Evolutionary conservation across 495 filamentous ascomycete genomes (phyloP).

Genomic region (Trichocladium antarcticum): DNA sequence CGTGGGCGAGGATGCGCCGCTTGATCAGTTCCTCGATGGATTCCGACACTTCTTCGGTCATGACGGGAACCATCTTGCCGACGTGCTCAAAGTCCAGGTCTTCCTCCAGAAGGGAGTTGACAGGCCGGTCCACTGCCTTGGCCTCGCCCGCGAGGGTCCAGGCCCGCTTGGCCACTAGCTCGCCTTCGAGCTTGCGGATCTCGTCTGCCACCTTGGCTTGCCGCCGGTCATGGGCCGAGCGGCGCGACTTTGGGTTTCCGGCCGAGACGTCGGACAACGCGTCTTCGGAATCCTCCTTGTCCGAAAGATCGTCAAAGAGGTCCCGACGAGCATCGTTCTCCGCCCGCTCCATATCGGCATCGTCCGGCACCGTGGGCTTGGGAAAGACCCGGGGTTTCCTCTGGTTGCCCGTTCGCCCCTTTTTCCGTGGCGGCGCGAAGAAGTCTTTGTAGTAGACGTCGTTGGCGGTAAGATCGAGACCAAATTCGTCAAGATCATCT

Average conservation of each 20-base stretch:
- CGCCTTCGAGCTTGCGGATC: conserved; percentile 80
- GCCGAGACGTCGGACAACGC: conserved; percentile 45
- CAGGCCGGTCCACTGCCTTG: conserved; percentile 62
- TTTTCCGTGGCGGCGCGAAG: conserved; percentile 72
- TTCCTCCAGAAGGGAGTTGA: conserved; percentile 89
- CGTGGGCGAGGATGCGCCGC: conserved; percentile 74
- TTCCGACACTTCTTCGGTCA: conserved; percentile 87
- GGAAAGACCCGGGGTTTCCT: conserved; percentile 20
- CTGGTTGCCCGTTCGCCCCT: conserved; percentile 38
- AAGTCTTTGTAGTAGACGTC: conserved; percentile 81
- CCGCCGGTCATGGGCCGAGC: conserved; percentile 74
- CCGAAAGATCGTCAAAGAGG: conserved; percentile 73
- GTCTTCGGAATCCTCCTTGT: conserved; percentile 44
- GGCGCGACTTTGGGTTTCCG: conserved; percentile 44
- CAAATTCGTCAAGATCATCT: conserved; percentile 43
- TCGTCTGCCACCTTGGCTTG: conserved; percentile 77
- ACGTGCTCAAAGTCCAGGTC: conserved; percentile 91
- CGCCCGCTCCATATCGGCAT: conserved; percentile 66
- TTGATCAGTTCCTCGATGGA: conserved; percentile 92
- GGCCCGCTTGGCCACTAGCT: conserved; percentile 78
- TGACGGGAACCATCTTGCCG: conserved; percentile 91
- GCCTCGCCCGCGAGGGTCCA: conserved; percentile 91
- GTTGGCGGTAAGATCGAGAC: conserved; percentile 60
- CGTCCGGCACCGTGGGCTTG: conserved; percentile 27
- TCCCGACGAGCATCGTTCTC: conserved; percentile 85